phyloP scores from a whole-genome alignment of 2,329 filamentous ascomycete species.

The Keithomyces neogunnii region DNA sequence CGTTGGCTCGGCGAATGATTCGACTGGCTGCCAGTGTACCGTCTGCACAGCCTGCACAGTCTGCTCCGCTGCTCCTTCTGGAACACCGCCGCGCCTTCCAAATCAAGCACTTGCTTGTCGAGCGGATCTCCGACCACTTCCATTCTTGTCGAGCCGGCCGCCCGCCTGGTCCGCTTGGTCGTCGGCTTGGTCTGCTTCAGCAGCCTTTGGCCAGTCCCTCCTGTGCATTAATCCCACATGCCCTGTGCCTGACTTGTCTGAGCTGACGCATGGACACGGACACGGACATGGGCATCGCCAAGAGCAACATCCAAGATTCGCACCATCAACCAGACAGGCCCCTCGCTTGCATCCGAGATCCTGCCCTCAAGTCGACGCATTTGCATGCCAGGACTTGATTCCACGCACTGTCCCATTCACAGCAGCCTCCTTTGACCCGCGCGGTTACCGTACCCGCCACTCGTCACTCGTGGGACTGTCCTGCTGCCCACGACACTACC shows the following conservation, averaged over 20 bases:
- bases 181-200: too few relatives aligned
- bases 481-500: too few relatives aligned
- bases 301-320: not conserved
- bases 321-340: not conserved
- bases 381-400: too few relatives aligned
- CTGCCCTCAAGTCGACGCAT: not conserved
- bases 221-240: not conserved
- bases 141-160: too few relatives aligned
- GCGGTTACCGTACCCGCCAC: conserved; percentile 1
- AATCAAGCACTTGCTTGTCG: not conserved
- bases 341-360: not conserved
- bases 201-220: too few relatives aligned
- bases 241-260: not conserved
- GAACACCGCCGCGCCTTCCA: conserved; percentile 1
- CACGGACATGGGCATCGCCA: not conserved
- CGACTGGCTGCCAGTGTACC: not conserved
- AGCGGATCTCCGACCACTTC: too few relatives aligned
- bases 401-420: too few relatives aligned
- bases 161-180: too few relatives aligned
- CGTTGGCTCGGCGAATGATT: not conserved
- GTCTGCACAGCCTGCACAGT: not conserved
- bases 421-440: too few relatives aligned
- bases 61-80: conserved; percentile 6
- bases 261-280: too few relatives aligned
- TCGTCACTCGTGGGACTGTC: not conserved